These are phyloP conservation scores for Tetraselmis striata DNA, from an alignment of 139 green algal species.

Conservation along the genomic window DNA sequence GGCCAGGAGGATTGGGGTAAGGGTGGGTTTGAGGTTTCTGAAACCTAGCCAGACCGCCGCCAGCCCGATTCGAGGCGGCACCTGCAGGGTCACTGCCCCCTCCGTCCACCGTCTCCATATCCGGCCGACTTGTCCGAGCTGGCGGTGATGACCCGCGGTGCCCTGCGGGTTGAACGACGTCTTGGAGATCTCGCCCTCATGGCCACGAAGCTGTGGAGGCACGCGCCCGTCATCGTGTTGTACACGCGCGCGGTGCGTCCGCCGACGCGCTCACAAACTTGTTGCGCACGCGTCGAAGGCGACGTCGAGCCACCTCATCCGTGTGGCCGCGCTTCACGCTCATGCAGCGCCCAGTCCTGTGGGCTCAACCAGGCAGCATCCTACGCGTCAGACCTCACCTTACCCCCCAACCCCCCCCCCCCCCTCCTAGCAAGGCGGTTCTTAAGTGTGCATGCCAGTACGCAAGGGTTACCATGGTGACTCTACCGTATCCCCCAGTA, in stretches of 20 bases:
- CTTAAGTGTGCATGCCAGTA: no score
- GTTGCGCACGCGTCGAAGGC: constrained; percentile 46
- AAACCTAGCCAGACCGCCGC: no score
- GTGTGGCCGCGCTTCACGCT: constrained; percentile 55
- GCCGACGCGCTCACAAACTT: constrained; percentile 54
- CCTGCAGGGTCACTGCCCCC: not conserved
- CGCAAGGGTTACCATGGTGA: no score
- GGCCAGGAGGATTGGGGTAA: no score
- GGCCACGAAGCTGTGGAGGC: constrained; percentile 46
- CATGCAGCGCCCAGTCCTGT: constrained; percentile 40
- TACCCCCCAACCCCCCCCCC: no score
- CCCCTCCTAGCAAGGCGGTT: no score
- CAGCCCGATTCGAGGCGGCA: no score
- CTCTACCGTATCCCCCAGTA: no score
- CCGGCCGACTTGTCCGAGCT: constrained; percentile 37
- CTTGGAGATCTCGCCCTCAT: constrained; percentile 68
- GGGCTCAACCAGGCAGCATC: no score
- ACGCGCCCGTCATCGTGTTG: constrained; percentile 42
- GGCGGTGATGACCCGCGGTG: constrained; percentile 50
- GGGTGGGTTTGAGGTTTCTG: no score
- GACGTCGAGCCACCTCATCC: constrained; percentile 67
- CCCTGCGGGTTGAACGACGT: constrained; percentile 66
- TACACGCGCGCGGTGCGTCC: constrained; percentile 58
- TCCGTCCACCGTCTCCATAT: not conserved
- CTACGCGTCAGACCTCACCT: no score